Conservation (phyloP, 2,329 filamentous ascomycete species). For the Colletotrichum lentis region DNA sequence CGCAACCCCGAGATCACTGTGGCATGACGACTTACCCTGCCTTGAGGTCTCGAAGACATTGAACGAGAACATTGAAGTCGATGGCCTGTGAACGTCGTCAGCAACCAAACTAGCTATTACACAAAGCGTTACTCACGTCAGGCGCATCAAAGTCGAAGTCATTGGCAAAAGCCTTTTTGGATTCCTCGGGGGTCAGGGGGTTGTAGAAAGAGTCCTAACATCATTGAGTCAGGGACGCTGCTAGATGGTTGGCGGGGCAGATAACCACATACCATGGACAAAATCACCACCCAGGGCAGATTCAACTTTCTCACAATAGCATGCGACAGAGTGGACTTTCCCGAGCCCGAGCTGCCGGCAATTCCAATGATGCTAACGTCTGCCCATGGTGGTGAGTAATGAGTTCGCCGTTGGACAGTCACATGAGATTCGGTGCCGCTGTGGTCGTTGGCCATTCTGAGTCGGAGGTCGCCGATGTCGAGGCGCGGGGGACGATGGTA, state of each 20-base stretch:
- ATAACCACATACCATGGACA: conserved; percentile 79
- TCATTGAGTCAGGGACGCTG: conserved; percentile 16
- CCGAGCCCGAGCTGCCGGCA: conserved; percentile 91
- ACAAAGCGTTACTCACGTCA: conserved; percentile 53
- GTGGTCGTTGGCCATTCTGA: conserved; percentile 31
- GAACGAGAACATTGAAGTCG: conserved; percentile 89
- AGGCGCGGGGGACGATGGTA: conserved; percentile 5
- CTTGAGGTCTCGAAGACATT: conserved; percentile 84
- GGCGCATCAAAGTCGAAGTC: conserved; percentile 97
- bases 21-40: conserved; percentile 71
- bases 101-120: background rate
- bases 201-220: conserved; percentile 96
- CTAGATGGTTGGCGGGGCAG: conserved; percentile 29
- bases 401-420: conserved; percentile 66
- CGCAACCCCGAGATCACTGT: conserved; percentile 17
- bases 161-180: conserved; percentile 81
- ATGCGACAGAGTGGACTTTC: conserved; percentile 92
- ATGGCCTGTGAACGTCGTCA: conserved; percentile 65
- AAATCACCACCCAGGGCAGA: conserved; percentile 95
- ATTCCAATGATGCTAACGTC: conserved; percentile 97
- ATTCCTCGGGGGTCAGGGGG: conserved; percentile 80
- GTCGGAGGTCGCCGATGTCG: conserved; percentile 29
- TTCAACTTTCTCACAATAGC: conserved; percentile 91
- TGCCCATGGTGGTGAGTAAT: conserved; percentile 95
- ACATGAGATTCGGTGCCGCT: conserved; percentile 49